These are phyloP conservation scores for Lupinus albus DNA, from an alignment of 306 rosid species.

Conservation along the genomic window DNA sequence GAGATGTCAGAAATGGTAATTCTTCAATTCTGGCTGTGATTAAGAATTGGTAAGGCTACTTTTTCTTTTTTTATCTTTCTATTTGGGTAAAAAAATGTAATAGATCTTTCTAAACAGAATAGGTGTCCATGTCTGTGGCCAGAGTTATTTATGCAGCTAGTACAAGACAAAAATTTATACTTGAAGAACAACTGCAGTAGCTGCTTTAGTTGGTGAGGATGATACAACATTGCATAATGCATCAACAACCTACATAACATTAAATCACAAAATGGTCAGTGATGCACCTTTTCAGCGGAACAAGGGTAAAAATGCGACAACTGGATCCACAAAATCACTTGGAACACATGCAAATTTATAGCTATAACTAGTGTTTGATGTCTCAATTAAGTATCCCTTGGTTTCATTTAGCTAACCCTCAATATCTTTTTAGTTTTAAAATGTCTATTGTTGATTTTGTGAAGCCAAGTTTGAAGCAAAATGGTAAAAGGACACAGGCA, in stretches of 20 bases:
- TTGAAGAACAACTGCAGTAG: conserved; percentile 96
- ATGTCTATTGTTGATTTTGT: not conserved
- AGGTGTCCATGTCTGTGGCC: conserved; percentile 29
- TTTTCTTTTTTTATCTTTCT: not conserved
- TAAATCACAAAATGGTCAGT: conserved; percentile 33
- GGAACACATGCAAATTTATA: not conserved
- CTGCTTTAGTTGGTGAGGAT: conserved; percentile 86
- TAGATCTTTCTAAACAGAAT: conserved; percentile 15
- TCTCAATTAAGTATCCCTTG: conserved; percentile 1
- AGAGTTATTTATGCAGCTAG: conserved; percentile 28
- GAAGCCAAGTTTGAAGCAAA: conserved; percentile 1
- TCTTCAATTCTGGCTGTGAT: not conserved
- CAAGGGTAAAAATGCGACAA: not conserved
- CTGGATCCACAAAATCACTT: not conserved
- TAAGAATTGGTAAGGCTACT: conserved; percentile 14
- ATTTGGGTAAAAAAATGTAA: not conserved
- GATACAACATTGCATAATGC: conserved; percentile 96
- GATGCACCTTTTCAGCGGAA: conserved; percentile 23
- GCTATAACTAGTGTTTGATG: not conserved
- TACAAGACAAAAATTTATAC: conserved; percentile 51
- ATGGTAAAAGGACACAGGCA: not conserved
- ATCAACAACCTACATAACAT: conserved; percentile 75
- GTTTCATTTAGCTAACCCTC: conserved; percentile 1
- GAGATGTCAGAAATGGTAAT: conserved; percentile 16
- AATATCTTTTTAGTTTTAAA: not conserved